These are phyloP conservation scores for Macrophomina pseudophaseolina DNA, from an alignment of 2,329 filamentous ascomycete species.

Conservation along the genomic window DNA sequence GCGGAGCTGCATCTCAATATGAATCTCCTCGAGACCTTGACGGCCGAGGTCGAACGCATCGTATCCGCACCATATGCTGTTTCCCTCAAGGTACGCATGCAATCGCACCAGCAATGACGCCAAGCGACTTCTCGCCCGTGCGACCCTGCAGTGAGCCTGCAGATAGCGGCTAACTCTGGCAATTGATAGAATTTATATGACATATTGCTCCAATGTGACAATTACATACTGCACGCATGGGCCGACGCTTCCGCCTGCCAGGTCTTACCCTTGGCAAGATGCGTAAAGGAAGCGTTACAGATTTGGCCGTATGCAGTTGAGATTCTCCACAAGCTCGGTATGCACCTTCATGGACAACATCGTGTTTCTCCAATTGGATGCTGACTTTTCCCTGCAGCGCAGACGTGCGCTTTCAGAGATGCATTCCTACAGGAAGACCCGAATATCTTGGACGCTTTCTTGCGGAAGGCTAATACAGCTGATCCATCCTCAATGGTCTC, in stretches of 20 bases:
- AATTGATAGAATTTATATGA: conserved; percentile 42
- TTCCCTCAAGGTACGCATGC: conserved; percentile 51
- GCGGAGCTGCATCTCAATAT: conserved; percentile 18
- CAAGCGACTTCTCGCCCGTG: background rate
- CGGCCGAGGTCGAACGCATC: conserved; percentile 53
- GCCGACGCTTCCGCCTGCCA: conserved; percentile 54
- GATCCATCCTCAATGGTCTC: background rate
- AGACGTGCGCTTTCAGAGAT: conserved; percentile 34
- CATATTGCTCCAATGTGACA: conserved; percentile 41
- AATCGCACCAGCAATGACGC: conserved; percentile 33
- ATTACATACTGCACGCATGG: conserved; percentile 50
- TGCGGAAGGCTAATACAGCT: conserved; percentile 40
- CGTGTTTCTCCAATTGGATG: too few species aligned
- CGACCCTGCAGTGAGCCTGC: background rate
- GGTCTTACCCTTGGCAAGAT: conserved; percentile 34
- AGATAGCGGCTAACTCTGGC: background rate
- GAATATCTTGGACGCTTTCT: conserved; percentile 38
- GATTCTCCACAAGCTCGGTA: conserved; percentile 58
- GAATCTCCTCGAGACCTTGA: conserved; percentile 33
- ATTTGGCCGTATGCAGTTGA: conserved; percentile 57
- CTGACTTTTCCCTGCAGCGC: conserved; percentile 7
- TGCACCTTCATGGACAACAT: background rate
- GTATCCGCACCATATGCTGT: conserved; percentile 57
- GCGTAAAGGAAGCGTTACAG: conserved; percentile 56
- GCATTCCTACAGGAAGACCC: conserved; percentile 39